These are phyloP conservation scores for Pseudocercospora fijiensis DNA, from an alignment of 2,329 filamentous ascomycete species.

Conservation along the genomic window DNA sequence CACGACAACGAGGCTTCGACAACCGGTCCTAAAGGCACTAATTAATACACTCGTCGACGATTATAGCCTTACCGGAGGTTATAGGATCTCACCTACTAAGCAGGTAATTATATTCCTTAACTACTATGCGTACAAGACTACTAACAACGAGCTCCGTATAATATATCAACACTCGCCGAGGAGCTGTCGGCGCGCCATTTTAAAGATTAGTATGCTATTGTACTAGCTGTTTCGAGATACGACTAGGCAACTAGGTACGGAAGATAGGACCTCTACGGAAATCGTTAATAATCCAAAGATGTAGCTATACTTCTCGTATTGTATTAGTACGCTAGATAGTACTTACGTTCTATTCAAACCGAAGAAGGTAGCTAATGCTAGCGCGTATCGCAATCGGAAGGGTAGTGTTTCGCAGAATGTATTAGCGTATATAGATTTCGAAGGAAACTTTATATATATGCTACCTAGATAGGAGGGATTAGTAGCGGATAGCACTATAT, in stretches of 20 bases:
- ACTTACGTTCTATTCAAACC: background rate
- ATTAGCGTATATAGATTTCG: background rate
- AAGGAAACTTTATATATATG: background rate
- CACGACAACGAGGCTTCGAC: background rate
- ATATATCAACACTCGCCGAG: background rate
- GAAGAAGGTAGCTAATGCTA: background rate
- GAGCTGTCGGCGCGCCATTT: background rate
- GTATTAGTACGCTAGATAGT: background rate
- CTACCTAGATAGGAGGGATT: constrained; percentile 4
- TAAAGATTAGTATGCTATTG: background rate
- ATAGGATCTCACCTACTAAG: background rate
- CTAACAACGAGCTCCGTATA: background rate
- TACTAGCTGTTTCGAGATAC: background rate
- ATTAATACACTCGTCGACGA: background rate
- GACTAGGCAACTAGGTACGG: too few species aligned
- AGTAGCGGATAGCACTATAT: background rate
- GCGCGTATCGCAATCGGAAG: constrained; percentile 1
- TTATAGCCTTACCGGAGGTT: background rate
- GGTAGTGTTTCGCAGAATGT: constrained; percentile 3
- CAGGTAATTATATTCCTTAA: background rate
- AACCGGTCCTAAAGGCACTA: background rate
- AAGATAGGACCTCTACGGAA: too few species aligned
- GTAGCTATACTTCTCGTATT: background rate
- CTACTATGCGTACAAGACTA: background rate
- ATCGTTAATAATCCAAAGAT: background rate